Percentiles rank a stretch among this genome's conserved stretches.
These are phyloP conservation scores for Hymenoscyphus salicellus DNA, from an alignment of 2,329 filamentous ascomycete species.

Conservation along the genomic window DNA sequence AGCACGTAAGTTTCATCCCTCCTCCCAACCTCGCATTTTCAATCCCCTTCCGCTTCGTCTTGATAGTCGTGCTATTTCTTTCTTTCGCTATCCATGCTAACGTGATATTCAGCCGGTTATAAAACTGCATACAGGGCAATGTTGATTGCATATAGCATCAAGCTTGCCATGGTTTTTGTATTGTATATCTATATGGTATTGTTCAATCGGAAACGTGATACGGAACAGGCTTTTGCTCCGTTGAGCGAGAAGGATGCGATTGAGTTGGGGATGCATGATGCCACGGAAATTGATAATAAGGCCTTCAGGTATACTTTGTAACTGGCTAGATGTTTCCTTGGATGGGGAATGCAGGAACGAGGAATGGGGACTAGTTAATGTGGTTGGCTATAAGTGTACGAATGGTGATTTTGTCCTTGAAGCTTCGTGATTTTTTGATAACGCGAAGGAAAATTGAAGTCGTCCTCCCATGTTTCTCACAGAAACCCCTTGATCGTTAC, in stretches of 20 bases:
- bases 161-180: conserved; percentile 43
- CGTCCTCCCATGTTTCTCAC: no score
- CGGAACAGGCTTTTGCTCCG: conserved; percentile 36
- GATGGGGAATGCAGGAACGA: no score
- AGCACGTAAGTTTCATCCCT: conserved; percentile 11
- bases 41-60: no score
- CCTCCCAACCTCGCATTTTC: background rate
- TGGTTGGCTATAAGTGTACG: no score
- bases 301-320: conserved; percentile 50
- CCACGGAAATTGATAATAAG: conserved; percentile 52
- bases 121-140: conserved; percentile 18
- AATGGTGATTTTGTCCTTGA: no score
- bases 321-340: no score
- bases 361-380: no score
- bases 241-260: conserved; percentile 45
- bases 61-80: no score
- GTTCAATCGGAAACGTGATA: conserved; percentile 53
- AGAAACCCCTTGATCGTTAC: no score
- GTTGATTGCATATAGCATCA: conserved; percentile 43
- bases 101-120: conserved; percentile 29
- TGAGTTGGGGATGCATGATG: conserved; percentile 51
- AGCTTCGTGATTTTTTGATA: no score
- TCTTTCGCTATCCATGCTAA: background rate
- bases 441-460: no score
- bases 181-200: conserved; percentile 51